Percentiles rank a stretch among this genome's conserved stretches.
Evolutionary conservation across 495 filamentous ascomycete species (phyloP).

Genomic region (Talaromyces proteolyticus): DNA sequence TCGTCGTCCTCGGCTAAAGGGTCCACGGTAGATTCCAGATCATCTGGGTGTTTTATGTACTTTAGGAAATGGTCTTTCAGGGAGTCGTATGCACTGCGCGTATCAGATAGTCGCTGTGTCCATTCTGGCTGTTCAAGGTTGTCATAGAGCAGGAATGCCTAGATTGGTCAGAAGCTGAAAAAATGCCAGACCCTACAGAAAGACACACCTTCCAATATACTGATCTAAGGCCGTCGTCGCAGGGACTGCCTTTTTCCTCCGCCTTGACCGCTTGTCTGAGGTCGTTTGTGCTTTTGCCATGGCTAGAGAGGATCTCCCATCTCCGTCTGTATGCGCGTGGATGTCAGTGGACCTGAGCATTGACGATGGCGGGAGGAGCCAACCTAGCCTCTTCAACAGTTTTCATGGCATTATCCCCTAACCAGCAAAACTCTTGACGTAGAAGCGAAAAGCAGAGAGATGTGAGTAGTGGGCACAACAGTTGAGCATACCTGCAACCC

Average conservation of each 20-base stretch:
- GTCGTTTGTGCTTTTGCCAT: slow-evolving; percentile 53
- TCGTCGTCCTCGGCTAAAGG: slow-evolving; percentile 82
- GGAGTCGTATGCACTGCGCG: slow-evolving; percentile 66
- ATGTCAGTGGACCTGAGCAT: neutral
- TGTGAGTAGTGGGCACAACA: too few relatives aligned
- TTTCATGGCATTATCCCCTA: slow-evolving; percentile 47
- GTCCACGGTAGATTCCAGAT: slow-evolving; percentile 67
- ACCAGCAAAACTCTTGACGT: too few relatives aligned
- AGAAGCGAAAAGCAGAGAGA: too few relatives aligned
- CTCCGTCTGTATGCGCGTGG: slow-evolving; percentile 33
- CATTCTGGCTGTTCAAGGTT: slow-evolving; percentile 61
- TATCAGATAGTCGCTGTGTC: slow-evolving; percentile 57
- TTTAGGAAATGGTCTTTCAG: slow-evolving; percentile 69
- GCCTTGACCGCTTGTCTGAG: slow-evolving; percentile 61
- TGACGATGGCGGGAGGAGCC: slow-evolving; percentile 1
- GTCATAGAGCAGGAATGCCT: slow-evolving; percentile 81
- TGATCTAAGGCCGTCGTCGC: slow-evolving; percentile 70
- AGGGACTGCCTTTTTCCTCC: slow-evolving; percentile 49
- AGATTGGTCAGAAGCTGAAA: slow-evolving; percentile 8
- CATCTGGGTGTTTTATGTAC: slow-evolving; percentile 76
- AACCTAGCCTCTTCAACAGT: slow-evolving; percentile 59
- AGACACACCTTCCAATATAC: slow-evolving; percentile 84
- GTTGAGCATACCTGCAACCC: too few relatives aligned
- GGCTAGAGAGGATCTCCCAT: slow-evolving; percentile 62
- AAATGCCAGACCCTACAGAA: neutral